phyloP scores from a whole-genome alignment of 1,284 basidiomycete genomes.

The Papiliotrema fonsecae region DNA sequence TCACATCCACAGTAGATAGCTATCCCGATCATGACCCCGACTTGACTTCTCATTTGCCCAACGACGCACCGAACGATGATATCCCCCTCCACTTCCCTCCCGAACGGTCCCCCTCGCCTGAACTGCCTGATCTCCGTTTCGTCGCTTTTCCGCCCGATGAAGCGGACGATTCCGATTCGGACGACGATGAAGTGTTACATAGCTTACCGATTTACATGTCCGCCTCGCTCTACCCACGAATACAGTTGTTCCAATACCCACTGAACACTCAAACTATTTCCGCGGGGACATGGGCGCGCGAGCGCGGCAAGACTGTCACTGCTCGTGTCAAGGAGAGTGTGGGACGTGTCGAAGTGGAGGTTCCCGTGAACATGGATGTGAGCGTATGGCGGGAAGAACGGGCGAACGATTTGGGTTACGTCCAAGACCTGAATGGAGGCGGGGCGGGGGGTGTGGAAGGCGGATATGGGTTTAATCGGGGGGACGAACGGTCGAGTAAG shows the following conservation, averaged over 20 bases:
- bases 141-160: constrained; percentile 18
- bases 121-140: constrained; percentile 20
- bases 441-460: constrained; percentile 17
- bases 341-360: constrained; percentile 43
- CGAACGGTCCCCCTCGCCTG: constrained; percentile 28
- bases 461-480: constrained; percentile 17
- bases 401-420: constrained; percentile 39
- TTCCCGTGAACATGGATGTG: constrained; percentile 40
- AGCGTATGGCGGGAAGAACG: constrained; percentile 45
- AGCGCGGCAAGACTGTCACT: constrained; percentile 41
- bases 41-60: constrained; percentile 24
- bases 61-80: constrained; percentile 23
- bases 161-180: constrained; percentile 14
- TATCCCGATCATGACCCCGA: constrained; percentile 13
- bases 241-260: constrained; percentile 46
- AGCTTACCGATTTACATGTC: constrained; percentile 44
- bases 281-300: constrained; percentile 35
- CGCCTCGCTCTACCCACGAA: constrained; percentile 21
- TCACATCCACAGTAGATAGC: constrained; percentile 18
- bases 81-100: constrained; percentile 12
- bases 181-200: constrained; percentile 36
- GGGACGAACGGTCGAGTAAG: constrained; percentile 7
- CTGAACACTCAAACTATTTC: constrained; percentile 33
- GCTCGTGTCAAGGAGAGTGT: constrained; percentile 41
- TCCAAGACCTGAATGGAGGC: constrained; percentile 28